Evolutionary conservation across 2,329 filamentous ascomycete genomes (phyloP).

Genomic region (Calonectria hongkongensis): DNA sequence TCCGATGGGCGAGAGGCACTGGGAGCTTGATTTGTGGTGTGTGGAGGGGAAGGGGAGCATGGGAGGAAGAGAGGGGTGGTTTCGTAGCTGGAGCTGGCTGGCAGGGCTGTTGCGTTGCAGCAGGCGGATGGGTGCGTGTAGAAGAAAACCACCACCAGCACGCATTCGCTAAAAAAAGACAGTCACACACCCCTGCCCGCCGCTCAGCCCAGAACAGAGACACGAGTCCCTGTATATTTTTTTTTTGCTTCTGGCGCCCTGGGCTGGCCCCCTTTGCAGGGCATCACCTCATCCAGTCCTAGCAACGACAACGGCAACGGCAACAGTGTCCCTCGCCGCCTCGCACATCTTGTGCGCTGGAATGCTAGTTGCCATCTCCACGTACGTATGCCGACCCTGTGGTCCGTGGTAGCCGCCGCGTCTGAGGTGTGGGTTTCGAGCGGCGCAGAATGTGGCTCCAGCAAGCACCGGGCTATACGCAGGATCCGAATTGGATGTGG

Average conservation of each 20-base stretch:
- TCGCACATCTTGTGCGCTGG: slow-evolving; percentile 15
- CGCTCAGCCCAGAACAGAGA: slow-evolving; percentile 30
- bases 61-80: background rate
- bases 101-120: slow-evolving; percentile 39
- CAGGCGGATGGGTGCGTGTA: slow-evolving; percentile 28
- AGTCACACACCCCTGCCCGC: slow-evolving; percentile 15
- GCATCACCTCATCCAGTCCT: slow-evolving; percentile 11
- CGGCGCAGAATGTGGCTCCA: slow-evolving; percentile 35
- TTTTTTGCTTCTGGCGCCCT: slow-evolving; percentile 6
- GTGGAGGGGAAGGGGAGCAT: slow-evolving; percentile 2
- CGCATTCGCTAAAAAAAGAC: slow-evolving; percentile 43
- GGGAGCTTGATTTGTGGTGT: slow-evolving; percentile 22
- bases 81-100: slow-evolving; percentile 32
- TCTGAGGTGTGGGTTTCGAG: slow-evolving; percentile 28
- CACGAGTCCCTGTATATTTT: slow-evolving; percentile 27
- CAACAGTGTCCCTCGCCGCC: background rate
- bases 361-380: slow-evolving; percentile 35
- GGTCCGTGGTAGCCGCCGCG: slow-evolving; percentile 25
- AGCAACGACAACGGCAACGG: slow-evolving; percentile 5
- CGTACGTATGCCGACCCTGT: slow-evolving; percentile 30
- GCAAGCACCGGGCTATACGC: slow-evolving; percentile 17
- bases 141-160: slow-evolving; percentile 30
- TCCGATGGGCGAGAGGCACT: slow-evolving; percentile 14
- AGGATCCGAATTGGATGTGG: slow-evolving; percentile 9
- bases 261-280: slow-evolving; percentile 8